Evolutionary conservation across 176 grass and related monocot genomes (phyloP).

Genomic region (Miscanthus lutarioriparius): DNA sequence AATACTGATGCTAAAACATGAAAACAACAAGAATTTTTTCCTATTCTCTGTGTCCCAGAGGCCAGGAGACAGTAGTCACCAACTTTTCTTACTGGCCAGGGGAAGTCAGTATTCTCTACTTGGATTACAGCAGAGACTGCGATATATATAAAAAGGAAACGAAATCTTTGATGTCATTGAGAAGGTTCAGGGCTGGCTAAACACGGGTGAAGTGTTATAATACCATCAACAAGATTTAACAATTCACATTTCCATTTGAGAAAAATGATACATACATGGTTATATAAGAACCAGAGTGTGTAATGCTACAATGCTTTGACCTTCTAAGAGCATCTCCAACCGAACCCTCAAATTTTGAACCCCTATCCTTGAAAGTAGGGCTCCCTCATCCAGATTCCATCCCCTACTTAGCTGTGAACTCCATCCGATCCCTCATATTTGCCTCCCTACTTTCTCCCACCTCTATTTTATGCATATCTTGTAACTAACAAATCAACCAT

Average conservation of each 20-base stretch:
- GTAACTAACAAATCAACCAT: too few species aligned
- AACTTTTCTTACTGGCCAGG: neutral
- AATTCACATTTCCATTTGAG: neutral
- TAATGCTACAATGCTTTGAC: neutral
- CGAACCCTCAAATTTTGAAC: too few species aligned
- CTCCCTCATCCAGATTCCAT: too few species aligned
- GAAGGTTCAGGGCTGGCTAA: neutral
- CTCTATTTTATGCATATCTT: too few species aligned
- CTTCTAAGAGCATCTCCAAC: too few species aligned
- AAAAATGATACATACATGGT: neutral
- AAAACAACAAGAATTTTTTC: neutral
- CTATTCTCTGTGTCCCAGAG: neutral
- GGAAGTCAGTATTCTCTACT: neutral
- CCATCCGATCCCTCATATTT: too few species aligned
- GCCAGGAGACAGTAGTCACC: neutral
- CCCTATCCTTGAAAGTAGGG: too few species aligned
- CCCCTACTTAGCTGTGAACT: too few species aligned
- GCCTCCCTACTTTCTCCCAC: too few species aligned
- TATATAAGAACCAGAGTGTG: neutral
- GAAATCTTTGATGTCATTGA: neutral
- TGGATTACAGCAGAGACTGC: neutral
- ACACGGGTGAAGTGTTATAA: neutral
- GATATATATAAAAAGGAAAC: neutral
- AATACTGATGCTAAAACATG: neutral
- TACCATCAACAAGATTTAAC: neutral